Base-by-base conservation (phyloP, 805 yeast genomes). In the Candida stauntonica region DNA sequence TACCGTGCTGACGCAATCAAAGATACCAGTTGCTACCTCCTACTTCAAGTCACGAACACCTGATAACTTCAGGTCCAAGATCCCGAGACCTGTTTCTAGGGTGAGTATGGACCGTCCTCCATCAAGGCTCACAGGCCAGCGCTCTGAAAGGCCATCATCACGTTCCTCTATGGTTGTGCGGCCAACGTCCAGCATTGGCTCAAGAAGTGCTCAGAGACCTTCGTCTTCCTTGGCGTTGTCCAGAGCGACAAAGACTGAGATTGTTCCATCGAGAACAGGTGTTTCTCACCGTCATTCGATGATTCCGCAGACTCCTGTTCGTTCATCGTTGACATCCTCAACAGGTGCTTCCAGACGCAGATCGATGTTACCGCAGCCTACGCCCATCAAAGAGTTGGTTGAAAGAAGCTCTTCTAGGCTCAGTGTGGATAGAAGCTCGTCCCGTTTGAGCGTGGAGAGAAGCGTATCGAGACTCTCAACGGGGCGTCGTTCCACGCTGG, bases 351-450 rank as follows among this genome's bases (percentile, higher is more conserved):
- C 33, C 12, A 37, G 36, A 14, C 26, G 52, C n/a, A 39, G 33
- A 17, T 53, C 58, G 4, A 26, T 49, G 34, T 13, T 55, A 13
- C 58, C 55, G 30, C 57, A 54, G 17, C 59, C 58, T 7, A 52
- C 59, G 3, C 59, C 59, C 3, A 35, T 55, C 13, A 45, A 44
- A 17, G 54, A 54, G 14, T 38, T 51, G 1, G 41, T 50, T 6
- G 54, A 50, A 28, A 42, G 47, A 24, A 35, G 46, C 17, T 20
- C 35, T 6, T 43, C 51, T 6, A 39, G 49, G 30, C 17, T 35
- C 17, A 30, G 50, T 28, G 16, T 34, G 29, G 45, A 33, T 12
- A 27, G 45, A 18, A 27, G 42, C 15, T 24, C 24, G 11, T 29
- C 33, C n/a, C n/a, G n/a, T n/a, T 20, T 35, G 19, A 30, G 50